A percentile compares a stretch with the other conserved stretches of the same genome.
phyloP scores from a whole-genome alignment of 129 eudicot species.

The Rutidosis leptorrhynchoides region DNA sequence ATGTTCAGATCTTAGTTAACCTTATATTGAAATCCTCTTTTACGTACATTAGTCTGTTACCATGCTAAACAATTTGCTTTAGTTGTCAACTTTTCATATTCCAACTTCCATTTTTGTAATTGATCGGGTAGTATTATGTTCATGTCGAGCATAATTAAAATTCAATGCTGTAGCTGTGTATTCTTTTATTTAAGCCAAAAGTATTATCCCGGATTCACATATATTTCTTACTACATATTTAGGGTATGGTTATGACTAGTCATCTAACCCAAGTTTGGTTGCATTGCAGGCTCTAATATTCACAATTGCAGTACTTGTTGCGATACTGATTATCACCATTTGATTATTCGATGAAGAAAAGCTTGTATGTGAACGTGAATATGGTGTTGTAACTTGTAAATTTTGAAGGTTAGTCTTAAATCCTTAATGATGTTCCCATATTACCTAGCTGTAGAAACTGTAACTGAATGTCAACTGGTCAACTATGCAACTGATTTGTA shows the following conservation, averaged over 20 bases:
- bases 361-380: conserved; percentile 17
- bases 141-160: not conserved
- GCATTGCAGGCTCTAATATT: conserved; percentile 48
- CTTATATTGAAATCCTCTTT: not conserved
- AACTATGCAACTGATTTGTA: conserved; percentile 14
- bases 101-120: not conserved
- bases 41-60: not conserved
- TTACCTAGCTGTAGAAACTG: conserved; percentile 14
- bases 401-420: conserved; percentile 12
- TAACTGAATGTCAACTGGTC: conserved; percentile 17
- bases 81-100: not conserved
- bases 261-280: conserved; percentile 12
- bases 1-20: not conserved
- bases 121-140: not conserved
- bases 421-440: conserved; percentile 10
- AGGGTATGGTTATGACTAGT: not conserved
- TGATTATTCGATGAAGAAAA: conserved; percentile 23
- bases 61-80: not conserved
- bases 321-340: conserved; percentile 34
- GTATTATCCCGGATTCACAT: not conserved
- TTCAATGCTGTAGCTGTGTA: not conserved
- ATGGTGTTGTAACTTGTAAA: conserved; percentile 29
- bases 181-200: not conserved
- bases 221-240: conserved; percentile 7
- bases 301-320: conserved; percentile 40